Conservation (phyloP, 176 grass and related monocot species). For the Zoysia pacifica region DNA sequence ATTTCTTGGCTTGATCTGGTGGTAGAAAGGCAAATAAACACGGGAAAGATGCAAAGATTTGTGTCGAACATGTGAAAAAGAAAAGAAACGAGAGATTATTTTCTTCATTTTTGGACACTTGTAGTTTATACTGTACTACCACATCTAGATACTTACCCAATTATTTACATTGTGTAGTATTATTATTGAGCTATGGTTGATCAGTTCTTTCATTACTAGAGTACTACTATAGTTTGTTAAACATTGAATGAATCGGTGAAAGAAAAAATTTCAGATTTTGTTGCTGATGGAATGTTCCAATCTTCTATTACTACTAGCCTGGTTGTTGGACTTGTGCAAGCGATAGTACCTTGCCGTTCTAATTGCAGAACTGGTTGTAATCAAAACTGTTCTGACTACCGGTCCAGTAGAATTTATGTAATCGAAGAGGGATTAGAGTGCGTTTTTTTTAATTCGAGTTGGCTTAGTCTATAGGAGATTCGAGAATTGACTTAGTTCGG, state of each 20-base stretch:
- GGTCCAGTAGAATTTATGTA: too few species aligned
- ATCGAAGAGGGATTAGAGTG: too few species aligned
- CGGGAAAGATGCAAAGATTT: constrained; percentile 39
- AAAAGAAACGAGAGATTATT: background rate
- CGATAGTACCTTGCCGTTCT: too few species aligned
- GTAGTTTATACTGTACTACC: background rate
- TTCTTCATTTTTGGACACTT: constrained; percentile 14
- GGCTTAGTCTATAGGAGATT: too few species aligned
- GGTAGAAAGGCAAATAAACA: constrained; percentile 52
- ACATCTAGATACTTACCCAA: background rate
- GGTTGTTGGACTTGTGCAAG: too few species aligned
- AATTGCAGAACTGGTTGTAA: background rate
- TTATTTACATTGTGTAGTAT: background rate
- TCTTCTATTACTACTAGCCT: too few species aligned
- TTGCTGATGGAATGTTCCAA: background rate
- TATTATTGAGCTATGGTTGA: constrained; percentile 10
- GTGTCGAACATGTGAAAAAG: constrained; percentile 38
- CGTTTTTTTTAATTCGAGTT: too few species aligned
- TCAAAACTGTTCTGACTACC: background rate
- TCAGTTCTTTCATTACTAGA: background rate
- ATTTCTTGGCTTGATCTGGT: constrained; percentile 49
- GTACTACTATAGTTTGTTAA: background rate
- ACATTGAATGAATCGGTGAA: background rate
- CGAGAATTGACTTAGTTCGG: too few species aligned
- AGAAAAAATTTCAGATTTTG: background rate